Percentiles rank a stretch among this genome's conserved stretches.
phyloP scores from a whole-genome alignment of 805 yeast genomes.

The Candida gorgasii region DNA sequence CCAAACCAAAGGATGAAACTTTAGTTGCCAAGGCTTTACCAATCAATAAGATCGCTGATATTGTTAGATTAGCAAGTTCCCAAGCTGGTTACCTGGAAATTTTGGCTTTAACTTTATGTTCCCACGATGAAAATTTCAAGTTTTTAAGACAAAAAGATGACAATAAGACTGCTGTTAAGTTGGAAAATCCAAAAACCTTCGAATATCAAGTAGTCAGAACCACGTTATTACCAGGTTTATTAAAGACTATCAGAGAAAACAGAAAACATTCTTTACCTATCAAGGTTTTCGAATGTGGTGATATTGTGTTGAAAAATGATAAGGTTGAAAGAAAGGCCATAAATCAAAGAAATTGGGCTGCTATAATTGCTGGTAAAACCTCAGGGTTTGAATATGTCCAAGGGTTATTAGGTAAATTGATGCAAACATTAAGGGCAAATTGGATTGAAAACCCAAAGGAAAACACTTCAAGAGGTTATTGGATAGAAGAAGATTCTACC shows the following conservation, averaged over 20 bases:
- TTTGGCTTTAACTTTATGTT: conserved; percentile 90
- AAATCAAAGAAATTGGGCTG: conserved; percentile 94
- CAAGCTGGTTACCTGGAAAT: conserved; percentile 97
- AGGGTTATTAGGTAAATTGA: conserved; percentile 90
- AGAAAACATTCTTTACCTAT: conserved; percentile 94
- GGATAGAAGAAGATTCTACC: conserved; percentile 72
- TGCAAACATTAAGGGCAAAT: conserved; percentile 92
- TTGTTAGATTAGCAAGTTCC: conserved; percentile 84
- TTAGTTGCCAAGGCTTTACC: conserved; percentile 87
- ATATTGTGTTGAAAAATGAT: conserved; percentile 82
- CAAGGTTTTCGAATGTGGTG: conserved; percentile 93
- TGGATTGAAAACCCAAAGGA: conserved; percentile 65
- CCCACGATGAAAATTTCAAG: conserved; percentile 95
- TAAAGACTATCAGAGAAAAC: conserved; percentile 94
- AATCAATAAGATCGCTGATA: conserved; percentile 87
- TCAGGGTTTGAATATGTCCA: conserved; percentile 94
- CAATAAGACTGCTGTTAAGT: conserved; percentile 75
- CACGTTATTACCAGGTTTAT: conserved; percentile 86
- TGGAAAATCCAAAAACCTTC: conserved; percentile 93
- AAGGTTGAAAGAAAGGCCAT: conserved; percentile 82
- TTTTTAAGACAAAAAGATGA: conserved; percentile 77
- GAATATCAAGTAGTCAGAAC: conserved; percentile 99
- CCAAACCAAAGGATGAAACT: conserved; percentile 75
- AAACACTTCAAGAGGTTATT: conserved; percentile 69
- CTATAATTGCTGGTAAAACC: conserved; percentile 89